These are phyloP conservation scores for Tylopilus sp. DNA, from an alignment of 768 basidiomycete species.

Conservation along the genomic window DNA sequence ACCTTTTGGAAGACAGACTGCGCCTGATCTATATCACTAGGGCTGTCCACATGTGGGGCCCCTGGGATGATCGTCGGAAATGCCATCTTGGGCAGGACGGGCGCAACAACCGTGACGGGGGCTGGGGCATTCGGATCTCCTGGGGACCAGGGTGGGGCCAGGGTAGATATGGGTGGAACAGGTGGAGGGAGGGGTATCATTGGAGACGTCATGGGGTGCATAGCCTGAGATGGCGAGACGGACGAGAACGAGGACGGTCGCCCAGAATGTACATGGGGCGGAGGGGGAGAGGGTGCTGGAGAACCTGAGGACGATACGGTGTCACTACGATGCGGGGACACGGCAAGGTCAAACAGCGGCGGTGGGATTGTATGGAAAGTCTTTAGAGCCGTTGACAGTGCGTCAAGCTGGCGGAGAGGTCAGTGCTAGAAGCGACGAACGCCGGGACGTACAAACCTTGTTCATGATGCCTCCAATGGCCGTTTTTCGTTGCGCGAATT, in stretches of 20 bases:
- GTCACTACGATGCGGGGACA: constrained; percentile 23
- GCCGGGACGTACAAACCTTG: constrained; percentile 44
- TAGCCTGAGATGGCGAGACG: constrained; percentile 8
- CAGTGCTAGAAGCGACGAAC: not conserved
- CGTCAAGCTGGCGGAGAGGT: constrained; percentile 23
- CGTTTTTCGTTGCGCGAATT: constrained; percentile 67
- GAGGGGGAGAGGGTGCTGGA: constrained; percentile 12
- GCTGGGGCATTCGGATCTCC: not conserved
- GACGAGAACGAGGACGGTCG: constrained; percentile 5
- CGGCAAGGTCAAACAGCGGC: constrained; percentile 35
- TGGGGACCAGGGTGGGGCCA: constrained; percentile 2
- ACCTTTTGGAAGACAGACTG: constrained; percentile 10
- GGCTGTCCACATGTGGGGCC: constrained; percentile 30
- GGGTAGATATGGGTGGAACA: constrained; percentile 21
- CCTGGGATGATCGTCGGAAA: constrained; percentile 21
- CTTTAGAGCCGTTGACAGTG: constrained; percentile 34
- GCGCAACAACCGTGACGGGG: constrained; percentile 10
- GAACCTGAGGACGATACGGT: constrained; percentile 31
- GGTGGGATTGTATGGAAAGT: constrained; percentile 43
- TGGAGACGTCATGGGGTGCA: not conserved
- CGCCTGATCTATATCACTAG: constrained; percentile 21
- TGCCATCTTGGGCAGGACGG: constrained; percentile 7
- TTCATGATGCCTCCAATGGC: constrained; percentile 70
- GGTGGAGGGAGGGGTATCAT: constrained; percentile 9
- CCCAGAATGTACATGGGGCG: not conserved